Conservation (phyloP, 2,329 filamentous ascomycete species). For the Arthrinium puccinioides region DNA sequence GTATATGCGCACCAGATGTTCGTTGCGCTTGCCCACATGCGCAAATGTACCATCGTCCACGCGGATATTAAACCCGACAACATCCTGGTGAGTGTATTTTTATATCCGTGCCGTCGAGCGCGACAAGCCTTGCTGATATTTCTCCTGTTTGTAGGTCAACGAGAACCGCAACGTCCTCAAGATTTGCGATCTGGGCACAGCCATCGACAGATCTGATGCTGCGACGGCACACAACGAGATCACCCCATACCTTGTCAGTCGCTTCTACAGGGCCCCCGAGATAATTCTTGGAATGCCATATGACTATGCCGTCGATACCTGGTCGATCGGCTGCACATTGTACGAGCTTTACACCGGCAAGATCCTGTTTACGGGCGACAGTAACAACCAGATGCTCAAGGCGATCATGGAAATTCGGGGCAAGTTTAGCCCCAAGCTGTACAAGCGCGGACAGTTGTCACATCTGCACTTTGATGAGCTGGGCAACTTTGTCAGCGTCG, state of each 20-base stretch:
- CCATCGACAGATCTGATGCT: constrained; percentile 77
- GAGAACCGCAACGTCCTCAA: constrained; percentile 80
- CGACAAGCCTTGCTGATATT: background rate
- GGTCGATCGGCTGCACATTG: constrained; percentile 94
- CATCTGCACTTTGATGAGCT: constrained; percentile 77
- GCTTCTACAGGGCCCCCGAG: constrained; percentile 95
- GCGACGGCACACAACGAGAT: constrained; percentile 70
- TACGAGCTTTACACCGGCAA: constrained; percentile 98
- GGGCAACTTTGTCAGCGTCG: constrained; percentile 76
- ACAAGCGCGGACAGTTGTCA: constrained; percentile 73
- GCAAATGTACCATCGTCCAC: constrained; percentile 88
- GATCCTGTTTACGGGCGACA: constrained; percentile 88
- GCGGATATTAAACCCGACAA: constrained; percentile 98
- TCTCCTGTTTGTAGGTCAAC: constrained; percentile 50
- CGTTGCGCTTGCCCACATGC: constrained; percentile 76
- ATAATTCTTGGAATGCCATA: constrained; percentile 96
- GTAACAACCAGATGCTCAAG: constrained; percentile 97
- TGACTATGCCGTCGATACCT: constrained; percentile 91
- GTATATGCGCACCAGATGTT: constrained; percentile 94
- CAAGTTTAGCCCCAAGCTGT: constrained; percentile 81
- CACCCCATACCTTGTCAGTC: constrained; percentile 90
- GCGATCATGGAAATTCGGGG: constrained; percentile 94
- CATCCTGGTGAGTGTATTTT: constrained; percentile 61
- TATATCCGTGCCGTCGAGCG: background rate
- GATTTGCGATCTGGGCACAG: constrained; percentile 95